Evolutionary conservation across 768 basidiomycete species (phyloP), one percentile per base, ranked within the genome.

Genomic region (Lactarius akahatsu): DNA sequence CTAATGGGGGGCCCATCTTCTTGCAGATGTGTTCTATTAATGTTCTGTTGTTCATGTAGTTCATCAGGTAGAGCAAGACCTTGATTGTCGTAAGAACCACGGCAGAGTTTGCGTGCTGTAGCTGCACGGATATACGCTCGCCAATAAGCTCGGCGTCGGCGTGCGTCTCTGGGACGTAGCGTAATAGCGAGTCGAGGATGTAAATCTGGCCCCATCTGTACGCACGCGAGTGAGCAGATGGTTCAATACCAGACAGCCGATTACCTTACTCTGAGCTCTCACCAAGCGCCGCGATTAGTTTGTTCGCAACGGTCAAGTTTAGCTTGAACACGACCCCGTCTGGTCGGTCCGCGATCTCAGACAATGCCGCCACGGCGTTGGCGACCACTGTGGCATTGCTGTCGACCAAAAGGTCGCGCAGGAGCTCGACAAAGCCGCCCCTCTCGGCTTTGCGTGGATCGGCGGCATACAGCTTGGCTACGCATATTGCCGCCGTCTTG

Each of bases 71-170:
- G 23, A 98, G 80, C 30, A 98, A 82, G 62, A 92, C 88, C 78
- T 99, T 98, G 83, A 98, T 92, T 16, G 95, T 91, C n/a, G 96
- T 98, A 62, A 99, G 81, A 13, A 98, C 95, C n/a, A 99, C 97
- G 2, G 97, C 97, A 32, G 94, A 96, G 76, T 99, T 99, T n/a
- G 95, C 94, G 75, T 98, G 96, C 73, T 97, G 94, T 32, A 99
- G 80, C 71, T 98, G 91, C 57, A 94, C 84, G 56, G 95, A 87
- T 69, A 99, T 91, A 38, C 96, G 89, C 76, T 99, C 97, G n/a
- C 92, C 94, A 79, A 98, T 89, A 41, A 91, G 80, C 77, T 97
- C 94, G 11, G 97, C 97, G 73, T 99, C 97, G 23, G 85, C 79
- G 65, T 92, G 85, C 62, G 83, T 81, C 71, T 94, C 90, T 4